Evolutionary conservation across 1,139 yeast genomes (phyloP).

Genomic region (Yamadazyma dendronema): DNA sequence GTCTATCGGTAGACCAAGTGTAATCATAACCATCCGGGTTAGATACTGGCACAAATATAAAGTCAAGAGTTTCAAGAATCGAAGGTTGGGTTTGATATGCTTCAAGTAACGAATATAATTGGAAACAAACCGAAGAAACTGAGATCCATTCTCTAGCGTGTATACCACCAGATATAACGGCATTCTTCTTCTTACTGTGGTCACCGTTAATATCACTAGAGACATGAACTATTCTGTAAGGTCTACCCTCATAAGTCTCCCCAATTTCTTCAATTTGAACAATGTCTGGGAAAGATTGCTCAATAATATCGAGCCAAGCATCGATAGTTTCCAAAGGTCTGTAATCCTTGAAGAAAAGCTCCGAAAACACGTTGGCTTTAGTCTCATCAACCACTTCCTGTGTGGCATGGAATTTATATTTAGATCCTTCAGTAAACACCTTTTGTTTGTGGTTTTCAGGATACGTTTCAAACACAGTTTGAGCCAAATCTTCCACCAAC

Average conservation of each 20-base stretch:
- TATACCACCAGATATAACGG: constrained; percentile 78
- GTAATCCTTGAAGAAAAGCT: constrained; percentile 66
- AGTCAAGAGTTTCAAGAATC: constrained; percentile 53
- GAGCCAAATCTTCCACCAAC: constrained; percentile 58
- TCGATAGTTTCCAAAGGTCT: constrained; percentile 68
- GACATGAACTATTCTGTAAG: constrained; percentile 64
- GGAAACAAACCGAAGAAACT: constrained; percentile 64
- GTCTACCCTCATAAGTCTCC: constrained; percentile 69
- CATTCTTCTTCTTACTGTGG: constrained; percentile 56
- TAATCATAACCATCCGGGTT: constrained; percentile 91
- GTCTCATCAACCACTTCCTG: constrained; percentile 20
- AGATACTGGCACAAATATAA: constrained; percentile 74
- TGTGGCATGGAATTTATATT: constrained; percentile 19
- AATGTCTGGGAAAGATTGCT: constrained; percentile 54
- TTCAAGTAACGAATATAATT: constrained; percentile 54
- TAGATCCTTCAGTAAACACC: constrained; percentile 7
- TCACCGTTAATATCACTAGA: constrained; percentile 46
- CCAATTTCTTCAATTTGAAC: constrained; percentile 68
- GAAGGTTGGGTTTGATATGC: constrained; percentile 44
- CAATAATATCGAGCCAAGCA: constrained; percentile 65
- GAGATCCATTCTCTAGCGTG: constrained; percentile 94
- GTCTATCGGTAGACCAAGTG: constrained; percentile 75
- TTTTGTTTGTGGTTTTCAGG: constrained; percentile 28
- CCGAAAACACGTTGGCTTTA: constrained; percentile 25
- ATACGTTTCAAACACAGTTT: constrained; percentile 52